Conservation (phyloP, 768 basidiomycete species). For the Russula sp. region DNA sequence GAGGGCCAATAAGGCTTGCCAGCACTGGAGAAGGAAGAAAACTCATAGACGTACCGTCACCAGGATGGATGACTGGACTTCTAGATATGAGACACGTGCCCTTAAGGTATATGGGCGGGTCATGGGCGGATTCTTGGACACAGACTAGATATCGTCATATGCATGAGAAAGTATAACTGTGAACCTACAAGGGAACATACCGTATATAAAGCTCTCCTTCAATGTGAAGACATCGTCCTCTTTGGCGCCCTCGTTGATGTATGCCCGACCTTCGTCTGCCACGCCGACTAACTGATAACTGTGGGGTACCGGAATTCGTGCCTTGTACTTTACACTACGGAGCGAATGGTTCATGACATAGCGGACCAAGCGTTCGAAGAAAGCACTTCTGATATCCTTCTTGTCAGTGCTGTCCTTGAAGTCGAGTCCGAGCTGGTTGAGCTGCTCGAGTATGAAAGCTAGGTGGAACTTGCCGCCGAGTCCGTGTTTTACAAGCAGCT, state of each 20-base stretch:
- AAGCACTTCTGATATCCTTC: conserved; percentile 45
- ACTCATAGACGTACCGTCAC: conserved; percentile 26
- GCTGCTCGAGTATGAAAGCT: conserved; percentile 42
- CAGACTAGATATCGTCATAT: conserved; percentile 7
- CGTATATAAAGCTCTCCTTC: conserved; percentile 4
- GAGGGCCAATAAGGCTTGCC: background rate
- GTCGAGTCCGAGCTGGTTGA: conserved; percentile 46
- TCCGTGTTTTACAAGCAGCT: conserved; percentile 43
- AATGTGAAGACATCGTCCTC: conserved; percentile 15
- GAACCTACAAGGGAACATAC: background rate
- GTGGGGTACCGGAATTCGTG: conserved; percentile 64
- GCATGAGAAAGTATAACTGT: background rate
- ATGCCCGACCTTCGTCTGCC: conserved; percentile 63
- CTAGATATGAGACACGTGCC: conserved; percentile 27
- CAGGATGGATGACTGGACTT: conserved; percentile 33
- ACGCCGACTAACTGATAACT: conserved; percentile 72
- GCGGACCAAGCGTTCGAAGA: conserved; percentile 50
- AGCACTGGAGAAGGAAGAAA: background rate
- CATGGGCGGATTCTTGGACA: conserved; percentile 4
- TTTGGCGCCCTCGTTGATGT: conserved; percentile 8
- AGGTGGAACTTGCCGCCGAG: conserved; percentile 46
- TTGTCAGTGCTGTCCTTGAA: conserved; percentile 35
- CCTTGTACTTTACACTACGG: conserved; percentile 68
- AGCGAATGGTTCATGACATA: conserved; percentile 61
- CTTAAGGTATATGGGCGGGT: conserved; percentile 5